These are phyloP conservation scores for Trichoderma sp. DNA, from an alignment of 2,329 filamentous ascomycete genomes.

Conservation along the genomic window DNA sequence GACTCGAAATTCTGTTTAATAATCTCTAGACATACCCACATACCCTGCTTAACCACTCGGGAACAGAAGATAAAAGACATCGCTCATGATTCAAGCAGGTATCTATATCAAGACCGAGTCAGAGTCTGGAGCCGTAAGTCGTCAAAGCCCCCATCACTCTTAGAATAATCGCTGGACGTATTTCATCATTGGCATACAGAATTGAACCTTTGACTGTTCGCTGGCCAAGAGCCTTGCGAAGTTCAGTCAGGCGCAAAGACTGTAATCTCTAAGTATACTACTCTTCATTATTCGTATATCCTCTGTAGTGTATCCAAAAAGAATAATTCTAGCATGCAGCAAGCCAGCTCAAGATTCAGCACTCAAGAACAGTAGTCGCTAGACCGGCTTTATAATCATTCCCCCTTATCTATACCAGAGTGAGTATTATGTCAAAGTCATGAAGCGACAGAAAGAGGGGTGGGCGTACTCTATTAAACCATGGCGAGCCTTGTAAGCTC, in stretches of 20 bases:
- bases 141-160: neutral
- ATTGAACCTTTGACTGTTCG: neutral
- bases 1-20: neutral
- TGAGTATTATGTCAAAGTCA: neutral
- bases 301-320: neutral
- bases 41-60: neutral
- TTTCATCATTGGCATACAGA: neutral
- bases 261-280: neutral
- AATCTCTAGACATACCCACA: neutral
- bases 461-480: neutral
- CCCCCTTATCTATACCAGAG: neutral
- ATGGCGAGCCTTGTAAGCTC: constrained; percentile 1
- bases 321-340: neutral
- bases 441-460: no score
- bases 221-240: neutral
- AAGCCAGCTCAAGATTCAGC: neutral
- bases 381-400: neutral
- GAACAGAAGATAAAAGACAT: neutral
- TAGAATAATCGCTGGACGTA: neutral
- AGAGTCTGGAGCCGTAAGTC: neutral
- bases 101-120: neutral
- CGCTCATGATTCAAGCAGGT: neutral
- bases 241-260: neutral
- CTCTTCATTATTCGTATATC: neutral
- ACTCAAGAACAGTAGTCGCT: neutral